These are phyloP conservation scores for Phaeoacremonium minimum DNA, from an alignment of 2,329 filamentous ascomycete species.

Conservation along the genomic window DNA sequence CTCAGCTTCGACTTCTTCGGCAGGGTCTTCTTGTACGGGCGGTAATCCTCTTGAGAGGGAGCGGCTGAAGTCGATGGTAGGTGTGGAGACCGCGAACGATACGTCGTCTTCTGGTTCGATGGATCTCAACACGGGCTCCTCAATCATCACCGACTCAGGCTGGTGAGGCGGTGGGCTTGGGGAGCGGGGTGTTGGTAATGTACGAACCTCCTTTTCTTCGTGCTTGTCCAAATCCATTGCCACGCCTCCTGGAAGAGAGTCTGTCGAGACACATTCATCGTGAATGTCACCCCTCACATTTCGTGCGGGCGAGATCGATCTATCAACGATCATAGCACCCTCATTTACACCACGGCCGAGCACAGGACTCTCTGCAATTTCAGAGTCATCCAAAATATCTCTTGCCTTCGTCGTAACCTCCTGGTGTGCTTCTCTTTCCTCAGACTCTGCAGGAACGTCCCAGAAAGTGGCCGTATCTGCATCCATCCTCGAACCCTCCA, in stretches of 20 bases:
- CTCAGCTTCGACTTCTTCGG: slow-evolving; percentile 31
- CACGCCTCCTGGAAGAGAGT: slow-evolving; percentile 19
- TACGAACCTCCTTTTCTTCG: no score
- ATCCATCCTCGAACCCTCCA: slow-evolving; percentile 18
- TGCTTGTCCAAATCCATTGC: slow-evolving; percentile 9
- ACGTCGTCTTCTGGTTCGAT: slow-evolving; percentile 9
- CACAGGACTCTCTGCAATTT: no score
- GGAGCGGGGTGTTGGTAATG: slow-evolving; percentile 1
- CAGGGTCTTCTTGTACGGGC: slow-evolving; percentile 46
- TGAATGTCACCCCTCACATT: slow-evolving; percentile 4
- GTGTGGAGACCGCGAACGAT: slow-evolving; percentile 10
- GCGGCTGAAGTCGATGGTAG: slow-evolving; percentile 32
- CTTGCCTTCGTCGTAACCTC: slow-evolving; percentile 6
- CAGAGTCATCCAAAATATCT: slow-evolving; percentile 2
- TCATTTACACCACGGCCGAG: no score
- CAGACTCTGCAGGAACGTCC: slow-evolving; percentile 11
- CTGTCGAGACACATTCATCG: slow-evolving; percentile 2
- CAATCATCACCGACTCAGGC: no score
- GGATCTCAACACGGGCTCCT: slow-evolving; percentile 6
- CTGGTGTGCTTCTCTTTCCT: slow-evolving; percentile 6
- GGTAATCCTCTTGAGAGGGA: slow-evolving; percentile 40
- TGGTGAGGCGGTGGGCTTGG: slow-evolving; percentile 1
- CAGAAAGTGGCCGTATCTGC: slow-evolving; percentile 15
- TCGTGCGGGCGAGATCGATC: slow-evolving; percentile 3
- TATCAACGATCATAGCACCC: no score